Conservation (phyloP, 208 protist species). For the Naegleria gruberi region DNA sequence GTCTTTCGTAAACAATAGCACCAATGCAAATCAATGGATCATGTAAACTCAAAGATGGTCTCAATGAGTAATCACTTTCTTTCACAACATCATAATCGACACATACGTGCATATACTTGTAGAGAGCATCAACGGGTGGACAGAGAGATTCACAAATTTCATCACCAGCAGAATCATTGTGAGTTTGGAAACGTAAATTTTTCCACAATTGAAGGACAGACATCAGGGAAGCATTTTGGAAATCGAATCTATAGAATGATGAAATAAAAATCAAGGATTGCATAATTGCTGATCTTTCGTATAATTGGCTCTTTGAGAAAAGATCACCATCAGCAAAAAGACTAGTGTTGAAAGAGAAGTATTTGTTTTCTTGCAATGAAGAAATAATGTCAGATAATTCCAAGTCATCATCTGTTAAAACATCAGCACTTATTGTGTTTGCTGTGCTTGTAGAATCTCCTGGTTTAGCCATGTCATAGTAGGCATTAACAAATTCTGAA, state of each 20-base stretch:
- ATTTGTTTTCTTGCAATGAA: not conserved
- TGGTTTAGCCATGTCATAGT: not conserved
- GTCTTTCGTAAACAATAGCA: not conserved
- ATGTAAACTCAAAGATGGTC: not conserved
- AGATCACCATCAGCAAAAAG: not conserved
- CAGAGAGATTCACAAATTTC: not conserved
- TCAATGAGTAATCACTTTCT: not conserved
- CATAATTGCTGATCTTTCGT: not conserved
- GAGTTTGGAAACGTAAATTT: not conserved
- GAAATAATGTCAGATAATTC: not conserved
- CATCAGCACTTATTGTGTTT: not conserved
- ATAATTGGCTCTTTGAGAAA: not conserved
- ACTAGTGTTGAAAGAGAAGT: not conserved
- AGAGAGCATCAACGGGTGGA: slow-evolving; percentile 4
- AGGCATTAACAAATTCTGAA: not conserved
- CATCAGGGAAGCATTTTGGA: not conserved
- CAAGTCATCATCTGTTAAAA: not conserved
- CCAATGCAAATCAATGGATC: not conserved
- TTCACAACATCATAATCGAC: slow-evolving; percentile 12
- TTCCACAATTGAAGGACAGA: not conserved
- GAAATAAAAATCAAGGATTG: not conserved
- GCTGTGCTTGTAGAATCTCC: not conserved
- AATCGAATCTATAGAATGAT: slow-evolving; percentile 3
- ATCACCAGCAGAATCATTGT: not conserved
- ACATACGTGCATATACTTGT: slow-evolving; percentile 7